phyloP scores from a whole-genome alignment of 495 filamentous ascomycete species.

The Xylaria longipes region DNA sequence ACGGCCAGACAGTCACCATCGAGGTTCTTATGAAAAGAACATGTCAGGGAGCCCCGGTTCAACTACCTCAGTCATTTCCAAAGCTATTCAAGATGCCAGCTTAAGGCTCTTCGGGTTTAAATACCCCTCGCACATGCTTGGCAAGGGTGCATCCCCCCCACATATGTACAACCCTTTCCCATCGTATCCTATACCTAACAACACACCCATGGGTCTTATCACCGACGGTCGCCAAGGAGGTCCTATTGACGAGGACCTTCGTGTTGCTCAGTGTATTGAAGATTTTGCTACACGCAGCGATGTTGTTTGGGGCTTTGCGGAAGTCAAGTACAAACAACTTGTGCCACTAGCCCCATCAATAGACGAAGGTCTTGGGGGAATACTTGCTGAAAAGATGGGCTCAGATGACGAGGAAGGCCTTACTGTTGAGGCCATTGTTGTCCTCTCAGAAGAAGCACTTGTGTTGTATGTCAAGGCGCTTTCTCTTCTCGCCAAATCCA shows the following conservation, averaged over 20 bases:
- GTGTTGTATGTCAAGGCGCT: conserved; percentile 96
- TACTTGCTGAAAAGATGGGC: conserved; percentile 53
- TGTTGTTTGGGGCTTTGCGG: conserved; percentile 94
- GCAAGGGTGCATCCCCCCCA: conserved; percentile 77
- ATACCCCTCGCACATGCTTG: conserved; percentile 69
- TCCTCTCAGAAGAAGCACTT: conserved; percentile 90
- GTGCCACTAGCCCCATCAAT: conserved; percentile 83
- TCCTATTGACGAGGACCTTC: conserved; percentile 79
- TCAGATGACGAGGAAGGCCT: conserved; percentile 69
- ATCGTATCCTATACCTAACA: conserved; percentile 73
- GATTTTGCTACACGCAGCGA: conserved; percentile 91
- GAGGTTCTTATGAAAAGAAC: conserved; percentile 77
- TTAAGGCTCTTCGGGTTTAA: conserved; percentile 79
- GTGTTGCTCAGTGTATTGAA: conserved; percentile 80
- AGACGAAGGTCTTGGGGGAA: conserved; percentile 69
- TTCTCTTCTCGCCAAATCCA: conserved; percentile 86
- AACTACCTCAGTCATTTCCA: conserved; percentile 87
- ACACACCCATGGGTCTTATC: conserved; percentile 61
- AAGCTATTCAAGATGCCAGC: conserved; percentile 92
- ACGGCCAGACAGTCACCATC: conserved; percentile 68
- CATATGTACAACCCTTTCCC: conserved; percentile 82
- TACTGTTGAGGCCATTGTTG: conserved; percentile 83
- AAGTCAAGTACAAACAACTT: conserved; percentile 97
- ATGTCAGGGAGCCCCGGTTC: conserved; percentile 78
- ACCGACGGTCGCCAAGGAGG: conserved; percentile 68